Percentiles rank a stretch among this genome's conserved stretches.
Conservation (phyloP, 2,329 filamentous ascomycete species). For the Arthrobotrys musiformis region DNA sequence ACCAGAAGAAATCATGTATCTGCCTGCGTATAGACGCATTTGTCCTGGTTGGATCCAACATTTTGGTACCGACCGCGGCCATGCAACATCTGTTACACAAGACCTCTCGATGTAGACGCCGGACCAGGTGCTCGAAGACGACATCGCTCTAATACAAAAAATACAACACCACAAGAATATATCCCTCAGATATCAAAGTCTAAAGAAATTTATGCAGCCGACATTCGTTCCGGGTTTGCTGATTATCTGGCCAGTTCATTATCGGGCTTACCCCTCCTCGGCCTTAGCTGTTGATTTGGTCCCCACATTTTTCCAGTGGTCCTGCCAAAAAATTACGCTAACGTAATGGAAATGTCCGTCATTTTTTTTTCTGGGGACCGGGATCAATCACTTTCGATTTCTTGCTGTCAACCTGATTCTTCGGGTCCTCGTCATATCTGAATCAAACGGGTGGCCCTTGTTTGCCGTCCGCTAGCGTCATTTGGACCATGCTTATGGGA, state of each 20-base stretch:
- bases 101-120: constrained; percentile 18
- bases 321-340: constrained; percentile 25
- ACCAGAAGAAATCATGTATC: neutral
- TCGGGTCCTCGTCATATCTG: constrained; percentile 35
- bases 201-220: neutral
- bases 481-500: constrained; percentile 43
- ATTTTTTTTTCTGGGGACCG: constrained; percentile 8
- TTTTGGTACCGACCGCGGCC: constrained; percentile 32
- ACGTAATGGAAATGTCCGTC: constrained; percentile 48
- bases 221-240: constrained; percentile 1
- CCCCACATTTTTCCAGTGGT: constrained; percentile 11
- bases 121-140: constrained; percentile 18
- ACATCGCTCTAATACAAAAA: constrained; percentile 6
- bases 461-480: constrained; percentile 55
- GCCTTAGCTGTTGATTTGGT: neutral
- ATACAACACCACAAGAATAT: constrained; percentile 23
- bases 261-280: constrained; percentile 44
- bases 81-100: constrained; percentile 29
- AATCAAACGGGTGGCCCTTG: constrained; percentile 51
- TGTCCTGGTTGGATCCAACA: constrained; percentile 31
- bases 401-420: constrained; percentile 35
- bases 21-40: constrained; percentile 20
- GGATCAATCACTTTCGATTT: constrained; percentile 33
- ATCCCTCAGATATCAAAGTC: constrained; percentile 15
- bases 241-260: constrained; percentile 21